Conservation (phyloP, 768 basidiomycete genomes). For the Glaciozyma antarctica region DNA sequence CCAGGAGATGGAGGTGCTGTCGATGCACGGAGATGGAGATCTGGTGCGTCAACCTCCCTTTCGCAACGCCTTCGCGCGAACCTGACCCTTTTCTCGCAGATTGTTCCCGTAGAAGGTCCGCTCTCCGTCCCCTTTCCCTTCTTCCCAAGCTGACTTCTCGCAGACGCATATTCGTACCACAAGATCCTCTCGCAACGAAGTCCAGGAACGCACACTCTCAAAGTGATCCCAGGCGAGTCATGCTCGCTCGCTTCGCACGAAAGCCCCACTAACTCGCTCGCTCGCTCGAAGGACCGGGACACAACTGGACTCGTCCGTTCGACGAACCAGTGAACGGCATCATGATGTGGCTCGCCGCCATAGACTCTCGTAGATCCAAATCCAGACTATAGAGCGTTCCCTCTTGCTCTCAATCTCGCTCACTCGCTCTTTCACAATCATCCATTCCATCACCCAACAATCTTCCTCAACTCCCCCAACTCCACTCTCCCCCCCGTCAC, state of each 20-base stretch:
- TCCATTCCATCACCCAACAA: conserved; percentile 18
- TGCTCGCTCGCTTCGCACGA: neutral
- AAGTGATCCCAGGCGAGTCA: neutral
- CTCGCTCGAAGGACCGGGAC: neutral
- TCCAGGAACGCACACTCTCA: neutral
- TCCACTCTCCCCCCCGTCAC: conserved; percentile 23
- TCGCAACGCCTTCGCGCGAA: neutral
- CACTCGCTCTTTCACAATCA: no score
- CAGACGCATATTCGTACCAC: neutral
- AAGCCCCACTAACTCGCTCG: neutral
- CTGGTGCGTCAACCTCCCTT: neutral
- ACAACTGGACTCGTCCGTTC: neutral
- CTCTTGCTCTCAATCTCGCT: no score
- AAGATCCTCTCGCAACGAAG: conserved; percentile 1
- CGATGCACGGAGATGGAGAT: neutral
- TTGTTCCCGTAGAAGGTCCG: neutral
- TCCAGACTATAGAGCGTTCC: no score
- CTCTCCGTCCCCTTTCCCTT: neutral
- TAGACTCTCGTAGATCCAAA: neutral
- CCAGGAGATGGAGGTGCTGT: neutral
- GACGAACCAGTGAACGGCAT: conserved; percentile 1
- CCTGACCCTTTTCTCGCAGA: neutral
- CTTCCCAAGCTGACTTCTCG: neutral
- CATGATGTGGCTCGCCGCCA: neutral
- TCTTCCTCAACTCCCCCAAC: conserved; percentile 18